These are phyloP conservation scores for Thinopyrum obtusiflorum DNA, from an alignment of 202 grass and related monocot genomes.

Conservation along the genomic window DNA sequence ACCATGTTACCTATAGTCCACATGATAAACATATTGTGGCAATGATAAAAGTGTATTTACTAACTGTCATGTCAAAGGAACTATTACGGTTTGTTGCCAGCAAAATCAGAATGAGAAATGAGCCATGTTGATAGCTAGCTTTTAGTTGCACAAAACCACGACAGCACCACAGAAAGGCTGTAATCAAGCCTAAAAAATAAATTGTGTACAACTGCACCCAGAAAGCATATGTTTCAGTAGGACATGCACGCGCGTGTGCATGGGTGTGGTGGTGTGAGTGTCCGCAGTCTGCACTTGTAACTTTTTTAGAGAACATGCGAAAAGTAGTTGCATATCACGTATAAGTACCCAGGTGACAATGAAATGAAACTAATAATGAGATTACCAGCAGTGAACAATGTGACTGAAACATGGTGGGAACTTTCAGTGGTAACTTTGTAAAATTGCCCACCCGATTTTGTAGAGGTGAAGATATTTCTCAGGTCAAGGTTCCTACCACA, in stretches of 20 bases:
- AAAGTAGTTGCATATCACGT: background rate
- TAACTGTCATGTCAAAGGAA: constrained; percentile 10
- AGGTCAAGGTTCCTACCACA: constrained; percentile 18
- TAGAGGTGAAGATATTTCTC: background rate
- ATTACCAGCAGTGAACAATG: constrained; percentile 8
- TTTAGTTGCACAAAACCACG: constrained; percentile 14
- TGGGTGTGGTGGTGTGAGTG: background rate
- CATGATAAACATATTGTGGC: constrained; percentile 2
- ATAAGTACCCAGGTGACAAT: background rate
- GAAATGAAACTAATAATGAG: constrained; percentile 12
- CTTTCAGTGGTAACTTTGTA: background rate
- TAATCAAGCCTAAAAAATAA: constrained; percentile 13
- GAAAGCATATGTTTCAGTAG: constrained; percentile 1
- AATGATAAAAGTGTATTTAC: background rate
- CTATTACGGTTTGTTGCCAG: background rate
- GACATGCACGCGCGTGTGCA: background rate
- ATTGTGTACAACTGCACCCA: constrained; percentile 1
- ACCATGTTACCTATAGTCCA: background rate
- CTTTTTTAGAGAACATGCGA: background rate
- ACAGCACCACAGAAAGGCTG: constrained; percentile 10
- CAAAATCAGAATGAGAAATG: background rate
- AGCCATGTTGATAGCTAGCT: background rate
- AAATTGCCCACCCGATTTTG: background rate
- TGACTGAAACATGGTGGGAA: background rate
- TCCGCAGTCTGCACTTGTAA: background rate